These are phyloP conservation scores for Oenanthe javanica DNA, from an alignment of 140 eudicot species.

Conservation along the genomic window DNA sequence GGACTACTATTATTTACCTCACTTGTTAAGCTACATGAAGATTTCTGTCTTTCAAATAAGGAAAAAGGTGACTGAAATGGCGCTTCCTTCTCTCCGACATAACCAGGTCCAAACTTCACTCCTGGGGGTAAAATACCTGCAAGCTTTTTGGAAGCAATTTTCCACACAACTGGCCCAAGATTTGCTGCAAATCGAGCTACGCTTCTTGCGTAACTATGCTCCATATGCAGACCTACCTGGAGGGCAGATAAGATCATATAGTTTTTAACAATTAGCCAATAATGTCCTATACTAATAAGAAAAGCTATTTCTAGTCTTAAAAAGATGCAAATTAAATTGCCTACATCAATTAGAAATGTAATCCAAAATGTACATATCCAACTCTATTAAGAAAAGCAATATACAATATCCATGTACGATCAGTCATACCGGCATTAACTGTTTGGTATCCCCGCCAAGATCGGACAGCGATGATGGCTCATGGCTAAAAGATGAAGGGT, in stretches of 20 bases:
- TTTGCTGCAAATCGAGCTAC: conserved; percentile 76
- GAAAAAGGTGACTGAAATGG: conserved; percentile 25
- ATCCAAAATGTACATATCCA: neutral
- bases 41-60: conserved; percentile 27
- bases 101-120: conserved; percentile 69
- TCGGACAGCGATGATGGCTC: conserved; percentile 37
- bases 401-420: neutral
- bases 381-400: neutral
- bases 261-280: neutral
- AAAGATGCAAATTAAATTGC: neutral
- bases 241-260: neutral
- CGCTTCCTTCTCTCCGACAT: conserved; percentile 53
- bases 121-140: conserved; percentile 65
- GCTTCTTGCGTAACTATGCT: conserved; percentile 86
- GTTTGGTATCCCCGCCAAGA: conserved; percentile 50
- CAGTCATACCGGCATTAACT: conserved; percentile 40
- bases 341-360: neutral
- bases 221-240: conserved; percentile 76
- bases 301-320: neutral
- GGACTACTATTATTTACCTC: conserved; percentile 20
- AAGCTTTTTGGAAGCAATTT: conserved; percentile 61
- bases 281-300: neutral
- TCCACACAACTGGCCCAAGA: conserved; percentile 89
- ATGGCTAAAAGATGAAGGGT: conserved; percentile 28
- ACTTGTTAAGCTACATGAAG: conserved; percentile 17